phyloP scores from a whole-genome alignment of 2,329 filamentous ascomycete genomes.

The Xylariaceae sp. region DNA sequence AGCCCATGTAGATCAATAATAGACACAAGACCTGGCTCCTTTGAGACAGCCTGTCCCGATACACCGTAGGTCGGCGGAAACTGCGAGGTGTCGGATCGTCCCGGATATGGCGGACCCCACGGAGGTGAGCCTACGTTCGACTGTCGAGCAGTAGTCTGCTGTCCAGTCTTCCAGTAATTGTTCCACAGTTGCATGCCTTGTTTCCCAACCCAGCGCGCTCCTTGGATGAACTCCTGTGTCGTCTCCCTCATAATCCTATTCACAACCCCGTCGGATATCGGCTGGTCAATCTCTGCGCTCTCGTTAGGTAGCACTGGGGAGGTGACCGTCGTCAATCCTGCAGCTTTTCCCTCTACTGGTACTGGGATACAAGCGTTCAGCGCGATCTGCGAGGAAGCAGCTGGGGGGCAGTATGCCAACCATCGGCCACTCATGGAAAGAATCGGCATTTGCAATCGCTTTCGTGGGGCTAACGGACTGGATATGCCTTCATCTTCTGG shows the following conservation, averaged over 20 bases:
- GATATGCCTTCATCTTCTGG: conserved; percentile 42
- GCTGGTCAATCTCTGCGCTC: conserved; percentile 66
- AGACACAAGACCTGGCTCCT: conserved; percentile 69
- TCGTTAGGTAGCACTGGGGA: conserved; percentile 64
- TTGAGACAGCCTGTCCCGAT: conserved; percentile 48
- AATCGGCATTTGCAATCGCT: conserved; percentile 55
- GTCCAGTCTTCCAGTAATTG: conserved; percentile 65
- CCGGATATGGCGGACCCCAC: conserved; percentile 41
- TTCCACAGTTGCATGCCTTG: conserved; percentile 74
- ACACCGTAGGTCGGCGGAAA: conserved; percentile 74
- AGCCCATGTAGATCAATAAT: conserved; percentile 65
- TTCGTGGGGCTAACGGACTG: conserved; percentile 34
- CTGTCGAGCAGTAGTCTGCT: conserved; percentile 41
- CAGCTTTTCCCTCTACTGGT: conserved; percentile 47
- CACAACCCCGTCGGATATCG: conserved; percentile 64
- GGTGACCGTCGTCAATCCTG: conserved; percentile 54
- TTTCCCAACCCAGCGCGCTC: conserved; percentile 70
- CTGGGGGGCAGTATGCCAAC: conserved; percentile 71
- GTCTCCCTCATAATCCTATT: conserved; percentile 75
- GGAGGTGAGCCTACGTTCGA: conserved; percentile 38
- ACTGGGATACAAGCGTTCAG: conserved; percentile 62
- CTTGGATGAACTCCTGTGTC: conserved; percentile 70
- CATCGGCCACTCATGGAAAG: conserved; percentile 66
- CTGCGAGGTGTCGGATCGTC: conserved; percentile 44
- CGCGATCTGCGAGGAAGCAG: conserved; percentile 64